Percentiles rank a stretch among this genome's conserved stretches.
Conservation (phyloP, 2,329 filamentous ascomycete genomes). For the Didymella pomorum region DNA sequence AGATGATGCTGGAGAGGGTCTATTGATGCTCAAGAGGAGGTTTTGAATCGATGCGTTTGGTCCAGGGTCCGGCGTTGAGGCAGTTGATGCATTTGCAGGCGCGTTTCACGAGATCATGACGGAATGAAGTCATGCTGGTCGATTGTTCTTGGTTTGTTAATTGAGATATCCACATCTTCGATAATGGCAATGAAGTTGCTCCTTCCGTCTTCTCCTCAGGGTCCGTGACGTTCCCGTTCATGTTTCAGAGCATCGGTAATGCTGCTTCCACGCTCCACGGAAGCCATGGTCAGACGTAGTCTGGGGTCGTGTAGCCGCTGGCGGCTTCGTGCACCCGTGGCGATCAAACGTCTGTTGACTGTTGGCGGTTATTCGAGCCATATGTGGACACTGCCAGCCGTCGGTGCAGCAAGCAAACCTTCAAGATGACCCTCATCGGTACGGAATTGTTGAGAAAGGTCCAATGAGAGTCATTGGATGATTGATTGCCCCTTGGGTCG, state of each 20-base stretch:
- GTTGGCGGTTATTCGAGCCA: background rate
- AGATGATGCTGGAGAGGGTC: slow-evolving; percentile 22
- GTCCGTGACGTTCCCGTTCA: background rate
- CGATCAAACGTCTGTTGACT: slow-evolving; percentile 3
- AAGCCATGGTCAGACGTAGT: background rate
- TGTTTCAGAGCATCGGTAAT: background rate
- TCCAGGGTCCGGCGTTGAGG: background rate
- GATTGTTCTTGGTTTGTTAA: background rate
- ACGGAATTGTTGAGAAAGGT: background rate
- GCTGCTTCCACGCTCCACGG: background rate
- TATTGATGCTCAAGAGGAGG: slow-evolving; percentile 28
- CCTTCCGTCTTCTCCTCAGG: background rate
- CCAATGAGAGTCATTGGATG: background rate
- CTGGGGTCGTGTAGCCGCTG: background rate
- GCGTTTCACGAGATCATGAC: background rate
- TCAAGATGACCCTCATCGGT: background rate
- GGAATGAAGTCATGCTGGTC: slow-evolving; percentile 6
- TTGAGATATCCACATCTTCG: slow-evolving; percentile 1
- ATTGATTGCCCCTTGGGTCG: background rate
- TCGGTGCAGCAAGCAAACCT: slow-evolving; percentile 1
- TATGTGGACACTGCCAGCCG: background rate
- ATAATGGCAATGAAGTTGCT: background rate
- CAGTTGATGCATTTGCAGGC: slow-evolving; percentile 12
- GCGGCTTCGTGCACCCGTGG: background rate
- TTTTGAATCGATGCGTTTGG: slow-evolving; percentile 22